Conservation (phyloP, 2,329 filamentous ascomycete species). For the Cercospora berteroae region DNA sequence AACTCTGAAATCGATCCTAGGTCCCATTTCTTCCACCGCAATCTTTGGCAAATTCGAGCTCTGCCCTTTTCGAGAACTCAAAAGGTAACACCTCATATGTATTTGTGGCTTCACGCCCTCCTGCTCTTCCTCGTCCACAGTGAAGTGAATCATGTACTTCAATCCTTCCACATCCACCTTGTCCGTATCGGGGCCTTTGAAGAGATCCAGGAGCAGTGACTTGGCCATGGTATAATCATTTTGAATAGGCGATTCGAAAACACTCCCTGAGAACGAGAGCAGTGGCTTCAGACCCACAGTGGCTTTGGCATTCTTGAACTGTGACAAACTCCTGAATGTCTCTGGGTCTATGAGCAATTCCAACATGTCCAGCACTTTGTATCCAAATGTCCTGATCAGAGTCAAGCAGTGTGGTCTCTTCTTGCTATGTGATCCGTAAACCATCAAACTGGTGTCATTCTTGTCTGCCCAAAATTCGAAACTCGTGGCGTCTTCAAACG, state of each 20-base stretch:
- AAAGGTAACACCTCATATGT: conserved; percentile 76
- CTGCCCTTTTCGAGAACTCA: conserved; percentile 74
- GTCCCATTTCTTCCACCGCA: conserved; percentile 93
- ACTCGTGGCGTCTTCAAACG: conserved; percentile 84
- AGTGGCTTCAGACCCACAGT: conserved; percentile 84
- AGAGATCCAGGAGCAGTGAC: conserved; percentile 84
- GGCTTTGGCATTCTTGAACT: conserved; percentile 65
- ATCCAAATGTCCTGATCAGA: conserved; percentile 75
- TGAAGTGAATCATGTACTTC: conserved; percentile 83
- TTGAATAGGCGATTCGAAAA: conserved; percentile 77
- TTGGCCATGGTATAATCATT: conserved; percentile 84
- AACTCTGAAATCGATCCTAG: conserved; percentile 85
- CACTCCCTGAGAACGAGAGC: conserved; percentile 83
- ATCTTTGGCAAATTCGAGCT: conserved; percentile 72
- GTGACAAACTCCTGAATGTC: conserved; percentile 65
- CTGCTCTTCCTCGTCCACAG: conserved; percentile 60
- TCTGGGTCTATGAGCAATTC: conserved; percentile 80
- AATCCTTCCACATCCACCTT: conserved; percentile 93
- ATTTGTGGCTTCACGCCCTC: conserved; percentile 48
- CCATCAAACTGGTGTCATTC: conserved; percentile 84
- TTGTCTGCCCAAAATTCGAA: conserved; percentile 96
- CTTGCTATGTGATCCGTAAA: conserved; percentile 84
- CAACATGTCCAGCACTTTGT: conserved; percentile 91
- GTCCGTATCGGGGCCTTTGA: conserved; percentile 74
- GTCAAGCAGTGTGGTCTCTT: conserved; percentile 93